Evolutionary conservation across 306 rosid genomes (phyloP).

Genomic region (Astragalus membranaceus): DNA sequence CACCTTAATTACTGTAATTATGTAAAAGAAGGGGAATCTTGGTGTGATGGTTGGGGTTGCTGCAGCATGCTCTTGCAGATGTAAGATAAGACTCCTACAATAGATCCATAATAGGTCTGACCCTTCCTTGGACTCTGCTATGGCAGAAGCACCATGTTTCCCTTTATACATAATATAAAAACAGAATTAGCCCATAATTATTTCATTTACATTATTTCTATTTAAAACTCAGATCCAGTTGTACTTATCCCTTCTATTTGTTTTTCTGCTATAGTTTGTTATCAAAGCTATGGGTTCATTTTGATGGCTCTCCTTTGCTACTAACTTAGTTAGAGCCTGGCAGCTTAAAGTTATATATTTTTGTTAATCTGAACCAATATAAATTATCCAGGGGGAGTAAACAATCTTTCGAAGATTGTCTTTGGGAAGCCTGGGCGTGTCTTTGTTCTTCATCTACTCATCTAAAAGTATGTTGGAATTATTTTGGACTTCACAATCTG

Average conservation of each 20-base stretch:
- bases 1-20: too few species aligned
- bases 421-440: slow-evolving; percentile 99
- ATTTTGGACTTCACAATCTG: slow-evolving; percentile 19
- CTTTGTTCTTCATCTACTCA: slow-evolving; percentile 81
- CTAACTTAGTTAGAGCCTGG: background rate
- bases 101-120: too few species aligned
- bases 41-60: too few species aligned
- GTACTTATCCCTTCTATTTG: background rate
- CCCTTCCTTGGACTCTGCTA: too few species aligned
- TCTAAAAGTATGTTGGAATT: slow-evolving; percentile 50
- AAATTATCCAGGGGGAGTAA: slow-evolving; percentile 39
- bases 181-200: background rate
- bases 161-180: too few species aligned
- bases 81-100: too few species aligned
- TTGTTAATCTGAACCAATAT: slow-evolving; percentile 24
- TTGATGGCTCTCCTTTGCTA: slow-evolving; percentile 8
- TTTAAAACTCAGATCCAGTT: background rate
- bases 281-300: background rate
- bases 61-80: too few species aligned
- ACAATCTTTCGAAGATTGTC: slow-evolving; percentile 83
- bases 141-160: too few species aligned
- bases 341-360: slow-evolving; percentile 15
- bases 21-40: too few species aligned
- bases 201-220: background rate
- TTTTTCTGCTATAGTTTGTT: background rate